Evolutionary conservation across 2,329 filamentous ascomycete species (phyloP).

Genomic region (Arthrobotrys megalospora): DNA sequence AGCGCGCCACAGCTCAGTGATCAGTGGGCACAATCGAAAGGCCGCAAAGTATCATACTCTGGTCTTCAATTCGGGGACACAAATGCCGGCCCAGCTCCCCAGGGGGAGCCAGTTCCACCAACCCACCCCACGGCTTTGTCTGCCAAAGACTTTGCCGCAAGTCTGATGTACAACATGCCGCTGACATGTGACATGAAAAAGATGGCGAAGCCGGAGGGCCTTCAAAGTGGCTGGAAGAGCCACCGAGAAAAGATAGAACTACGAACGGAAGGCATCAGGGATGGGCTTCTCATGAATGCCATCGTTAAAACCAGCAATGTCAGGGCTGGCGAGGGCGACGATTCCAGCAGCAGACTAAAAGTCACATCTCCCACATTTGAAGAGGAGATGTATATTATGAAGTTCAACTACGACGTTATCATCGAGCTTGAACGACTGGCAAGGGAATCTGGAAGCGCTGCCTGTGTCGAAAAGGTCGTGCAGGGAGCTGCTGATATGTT

Average conservation of each 20-base stretch:
- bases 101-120: too few species aligned
- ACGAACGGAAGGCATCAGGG: neutral
- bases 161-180: neutral
- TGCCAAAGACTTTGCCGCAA: neutral
- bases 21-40: too few species aligned
- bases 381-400: neutral
- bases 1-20: too few species aligned
- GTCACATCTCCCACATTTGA: neutral
- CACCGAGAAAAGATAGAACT: neutral
- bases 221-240: neutral
- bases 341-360: neutral
- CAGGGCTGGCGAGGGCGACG: neutral
- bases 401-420: slow-evolving; percentile 15
- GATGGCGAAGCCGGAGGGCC: neutral
- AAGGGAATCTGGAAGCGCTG: neutral
- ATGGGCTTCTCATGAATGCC: neutral
- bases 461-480: neutral
- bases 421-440: neutral
- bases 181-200: neutral
- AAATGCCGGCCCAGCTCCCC: too few species aligned
- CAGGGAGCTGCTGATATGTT: neutral
- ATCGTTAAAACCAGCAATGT: slow-evolving; percentile 4
- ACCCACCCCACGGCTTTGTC: neutral
- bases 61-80: too few species aligned
- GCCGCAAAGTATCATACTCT: too few species aligned